A percentile compares a stretch with the other conserved stretches of the same genome.
Evolutionary conservation across 176 grass and related monocot genomes (phyloP).

Genomic region (Triticum dicoccoides): DNA sequence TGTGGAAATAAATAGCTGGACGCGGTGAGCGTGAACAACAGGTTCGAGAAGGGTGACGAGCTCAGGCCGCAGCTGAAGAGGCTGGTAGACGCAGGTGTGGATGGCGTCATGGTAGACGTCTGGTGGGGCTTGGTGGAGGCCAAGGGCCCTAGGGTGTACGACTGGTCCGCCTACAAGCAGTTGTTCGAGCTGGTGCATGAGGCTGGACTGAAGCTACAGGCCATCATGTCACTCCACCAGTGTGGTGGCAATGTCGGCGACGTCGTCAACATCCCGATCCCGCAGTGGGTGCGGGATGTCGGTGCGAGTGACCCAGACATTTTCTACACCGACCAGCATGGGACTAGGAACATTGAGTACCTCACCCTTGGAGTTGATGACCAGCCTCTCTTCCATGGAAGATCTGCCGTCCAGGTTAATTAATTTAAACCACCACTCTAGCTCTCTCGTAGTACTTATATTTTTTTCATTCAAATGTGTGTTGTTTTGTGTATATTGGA

Average conservation of each 20-base stretch:
- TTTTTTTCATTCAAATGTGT: neutral
- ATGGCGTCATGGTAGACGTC: conserved; percentile 88
- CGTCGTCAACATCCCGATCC: conserved; percentile 63
- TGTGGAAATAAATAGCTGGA: conserved; percentile 41
- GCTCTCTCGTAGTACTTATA: neutral
- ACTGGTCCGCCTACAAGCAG: conserved; percentile 73
- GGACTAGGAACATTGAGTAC: conserved; percentile 67
- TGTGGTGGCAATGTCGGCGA: conserved; percentile 85
- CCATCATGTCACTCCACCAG: conserved; percentile 93
- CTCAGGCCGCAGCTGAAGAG: conserved; percentile 39
- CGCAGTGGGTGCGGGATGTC: conserved; percentile 50
- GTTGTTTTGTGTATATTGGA: neutral
- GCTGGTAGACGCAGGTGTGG: conserved; percentile 47
- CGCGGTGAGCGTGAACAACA: conserved; percentile 39
- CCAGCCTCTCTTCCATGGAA: conserved; percentile 68
- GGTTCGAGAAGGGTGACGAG: conserved; percentile 45
- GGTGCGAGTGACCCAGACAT: conserved; percentile 46
- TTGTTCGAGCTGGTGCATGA: conserved; percentile 62
- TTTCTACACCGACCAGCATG: conserved; percentile 64
- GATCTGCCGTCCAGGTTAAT: conserved; percentile 71
- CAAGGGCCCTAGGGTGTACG: conserved; percentile 39
- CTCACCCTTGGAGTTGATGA: conserved; percentile 75
- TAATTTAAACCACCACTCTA: neutral
- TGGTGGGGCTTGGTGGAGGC: conserved; percentile 93
- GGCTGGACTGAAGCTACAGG: conserved; percentile 72